Base-by-base conservation (phyloP, 1,139 yeast species). In the Candida dubliniensis region DNA sequence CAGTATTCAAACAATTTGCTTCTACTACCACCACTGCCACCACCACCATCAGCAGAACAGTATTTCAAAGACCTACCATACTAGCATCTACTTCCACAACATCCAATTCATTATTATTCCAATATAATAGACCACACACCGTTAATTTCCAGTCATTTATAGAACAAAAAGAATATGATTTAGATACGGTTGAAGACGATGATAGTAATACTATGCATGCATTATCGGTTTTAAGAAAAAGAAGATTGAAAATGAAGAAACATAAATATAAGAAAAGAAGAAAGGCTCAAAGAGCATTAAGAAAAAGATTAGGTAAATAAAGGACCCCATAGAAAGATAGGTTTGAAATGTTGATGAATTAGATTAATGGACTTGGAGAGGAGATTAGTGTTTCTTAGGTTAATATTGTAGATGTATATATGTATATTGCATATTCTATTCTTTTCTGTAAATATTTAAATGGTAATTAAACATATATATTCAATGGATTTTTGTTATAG, bases 191-290 rank as follows among this genome's bases (percentile, higher is more conserved):
- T 10, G 53, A 44, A n/a, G 50, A 50, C 15, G 60, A 56, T 46
- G 43, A 31, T 14, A 41, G 18, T 33, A 61, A 63, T 45, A 64
- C 68, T 36, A 56, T 77, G 55, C 57, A 71, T 47, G 61, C 72
- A 49, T 87, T 82, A 59, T 80, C 86, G 9, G 88, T 82, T 31
- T 68, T 81, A 66, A 76, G 87, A 64, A 82, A 82, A 58, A 77
- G 88, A 67, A 73, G 82, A 61, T 77, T 80, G 61, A 82, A 82
- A 70, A 82, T 82, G 87, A 82, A 82, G 72, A 82, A 82, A 63
- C 88, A 82, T 62, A 82, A 82, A 66, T 69, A 81, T 62, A 79
- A 84, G 68, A 82, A 82, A 74, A 80, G 87, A 77, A 81, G 88
- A 76, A 80, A 75, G 65, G 78, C 73, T 15, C 82, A 79, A 57